Base-by-base conservation (phyloP, 192 early-diverging fungal genomes). In the Linnemannia exigua region DNA sequence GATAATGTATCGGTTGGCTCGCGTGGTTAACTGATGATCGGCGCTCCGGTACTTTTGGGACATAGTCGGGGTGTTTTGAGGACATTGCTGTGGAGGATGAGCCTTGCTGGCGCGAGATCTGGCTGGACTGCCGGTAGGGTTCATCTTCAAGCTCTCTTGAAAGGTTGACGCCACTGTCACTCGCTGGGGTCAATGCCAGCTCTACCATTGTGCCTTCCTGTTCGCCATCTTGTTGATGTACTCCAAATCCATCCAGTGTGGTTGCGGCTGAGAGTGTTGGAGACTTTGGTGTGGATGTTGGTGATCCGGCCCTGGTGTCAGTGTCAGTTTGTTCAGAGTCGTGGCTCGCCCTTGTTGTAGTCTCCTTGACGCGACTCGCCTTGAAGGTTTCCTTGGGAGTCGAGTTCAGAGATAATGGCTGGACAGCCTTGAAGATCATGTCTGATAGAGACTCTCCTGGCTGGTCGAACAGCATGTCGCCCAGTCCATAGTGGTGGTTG, bases 371-470 rank as follows among this genome's bases (percentile, higher is more conserved):
- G 16, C n/a, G 19, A 17, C 12, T 22, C 1, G 70, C 48, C 12
- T 33, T 35, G 20, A 72, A 11, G 50, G 20, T 22, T 3, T 25
- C 51, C 5, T 73, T 31, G 11, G 6, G 47, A 33, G 25, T 8
- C 20, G 70, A 46, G 44, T 79, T 20, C 4, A 35, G 17, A 12
- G 28, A 15, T 11, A 31, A 8, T n/a, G 51, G 22, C 33, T 37
- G 51, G n/a, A 75, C 76, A 52, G 51, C 76, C 12, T 68, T 79
- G 48, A 85, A 85, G 44, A 85, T 79, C 61, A 85, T 79, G 8
- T 85, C 83, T 12, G 83, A 79, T 1, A 85, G 61, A 25, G 83
- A 76, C 51, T 85, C 83, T 31, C 77, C 83, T 14, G 77, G 70
- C 15, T 63, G 74, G 12, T 46, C 74, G 67, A 84, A 79, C 16